These are phyloP conservation scores for Pulchroboletus neoregius DNA, from an alignment of 1,284 basidiomycete genomes.

Conservation along the genomic window DNA sequence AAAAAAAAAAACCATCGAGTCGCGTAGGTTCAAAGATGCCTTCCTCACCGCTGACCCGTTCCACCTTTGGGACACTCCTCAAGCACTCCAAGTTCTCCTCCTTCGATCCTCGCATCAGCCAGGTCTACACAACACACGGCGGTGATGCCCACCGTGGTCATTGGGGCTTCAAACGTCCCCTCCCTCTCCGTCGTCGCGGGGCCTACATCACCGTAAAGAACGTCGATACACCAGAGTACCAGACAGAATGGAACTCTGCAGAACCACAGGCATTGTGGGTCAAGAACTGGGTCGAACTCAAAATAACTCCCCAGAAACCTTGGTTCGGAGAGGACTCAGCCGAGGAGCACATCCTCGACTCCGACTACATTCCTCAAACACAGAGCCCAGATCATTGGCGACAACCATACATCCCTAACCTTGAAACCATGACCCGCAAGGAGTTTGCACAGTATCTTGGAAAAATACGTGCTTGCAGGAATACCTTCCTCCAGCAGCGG, in stretches of 20 bases:
- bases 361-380: slow-evolving; percentile 19
- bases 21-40: no score
- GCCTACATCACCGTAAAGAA: slow-evolving; percentile 55
- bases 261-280: slow-evolving; percentile 62
- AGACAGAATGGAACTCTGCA: slow-evolving; percentile 69
- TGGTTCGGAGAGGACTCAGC: slow-evolving; percentile 12
- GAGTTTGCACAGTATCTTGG: slow-evolving; percentile 59
- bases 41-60: slow-evolving; percentile 41
- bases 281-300: slow-evolving; percentile 61
- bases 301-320: slow-evolving; percentile 37
- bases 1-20: slow-evolving; percentile 3
- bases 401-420: slow-evolving; percentile 38
- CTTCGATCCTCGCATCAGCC: slow-evolving; percentile 67
- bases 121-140: slow-evolving; percentile 65
- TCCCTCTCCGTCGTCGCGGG: slow-evolving; percentile 58
- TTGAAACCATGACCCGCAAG: slow-evolving; percentile 43
- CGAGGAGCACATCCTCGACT: slow-evolving; percentile 29
- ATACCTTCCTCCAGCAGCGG: slow-evolving; percentile 46
- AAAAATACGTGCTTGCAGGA: slow-evolving; percentile 49
- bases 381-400: slow-evolving; percentile 18
- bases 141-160: slow-evolving; percentile 69
- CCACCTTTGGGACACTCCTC: slow-evolving; percentile 67
- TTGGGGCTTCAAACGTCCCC: slow-evolving; percentile 75
- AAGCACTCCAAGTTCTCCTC: slow-evolving; percentile 74
- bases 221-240: slow-evolving; percentile 67